phyloP scores from a whole-genome alignment of 2,329 filamentous ascomycete species.

The Apiospora koreana region DNA sequence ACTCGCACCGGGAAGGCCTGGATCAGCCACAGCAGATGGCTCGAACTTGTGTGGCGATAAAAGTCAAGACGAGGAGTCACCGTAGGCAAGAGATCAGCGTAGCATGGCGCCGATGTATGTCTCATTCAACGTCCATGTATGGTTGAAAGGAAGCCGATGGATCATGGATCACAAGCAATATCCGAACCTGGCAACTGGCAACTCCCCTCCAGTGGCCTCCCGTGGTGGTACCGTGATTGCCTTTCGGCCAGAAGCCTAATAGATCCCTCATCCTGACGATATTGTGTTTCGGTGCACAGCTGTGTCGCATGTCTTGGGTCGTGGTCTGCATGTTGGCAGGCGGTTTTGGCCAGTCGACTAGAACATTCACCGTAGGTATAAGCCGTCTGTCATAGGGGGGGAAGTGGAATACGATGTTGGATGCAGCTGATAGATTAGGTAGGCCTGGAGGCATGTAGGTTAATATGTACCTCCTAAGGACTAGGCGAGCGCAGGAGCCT shows the following conservation, averaged over 20 bases:
- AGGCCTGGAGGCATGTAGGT: too few relatives aligned
- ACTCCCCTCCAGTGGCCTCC: background rate
- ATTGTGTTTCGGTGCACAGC: background rate
- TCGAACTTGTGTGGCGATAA: background rate
- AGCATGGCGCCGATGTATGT: background rate
- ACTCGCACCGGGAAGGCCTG: background rate
- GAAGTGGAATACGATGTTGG: background rate
- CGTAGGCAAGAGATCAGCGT: background rate
- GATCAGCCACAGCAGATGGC: background rate
- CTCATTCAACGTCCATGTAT: background rate
- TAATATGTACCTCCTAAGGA: too few relatives aligned
- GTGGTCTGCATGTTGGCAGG: background rate
- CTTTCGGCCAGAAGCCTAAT: constrained; percentile 3
- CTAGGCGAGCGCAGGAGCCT: background rate
- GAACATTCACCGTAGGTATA: background rate
- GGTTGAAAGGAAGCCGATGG: background rate
- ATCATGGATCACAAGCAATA: background rate
- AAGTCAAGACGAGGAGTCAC: too few relatives aligned
- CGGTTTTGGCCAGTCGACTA: background rate
- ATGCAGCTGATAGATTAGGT: background rate
- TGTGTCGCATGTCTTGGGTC: background rate
- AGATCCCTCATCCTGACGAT: background rate
- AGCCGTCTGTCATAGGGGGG: background rate
- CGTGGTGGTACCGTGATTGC: background rate
- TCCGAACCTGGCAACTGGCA: background rate